Percentiles rank a stretch among this genome's conserved stretches.
Evolutionary conservation across 176 grass and related monocot species (phyloP).

Genomic region (Aegilops speltoides): DNA sequence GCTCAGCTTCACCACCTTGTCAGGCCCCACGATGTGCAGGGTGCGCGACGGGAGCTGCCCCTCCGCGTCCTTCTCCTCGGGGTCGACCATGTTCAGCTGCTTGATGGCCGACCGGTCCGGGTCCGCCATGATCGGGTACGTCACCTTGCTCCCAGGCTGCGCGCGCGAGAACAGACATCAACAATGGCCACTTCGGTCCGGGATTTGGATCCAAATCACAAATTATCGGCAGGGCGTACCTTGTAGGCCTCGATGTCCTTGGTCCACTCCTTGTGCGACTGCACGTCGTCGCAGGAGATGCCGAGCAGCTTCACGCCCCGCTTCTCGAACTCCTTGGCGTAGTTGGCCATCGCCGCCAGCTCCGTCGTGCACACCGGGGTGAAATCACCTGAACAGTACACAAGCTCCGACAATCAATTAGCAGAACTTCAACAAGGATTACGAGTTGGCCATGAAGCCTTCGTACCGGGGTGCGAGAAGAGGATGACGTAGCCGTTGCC

Average conservation of each 20-base stretch:
- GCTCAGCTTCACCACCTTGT: slow-evolving; percentile 81
- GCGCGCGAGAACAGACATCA: not conserved
- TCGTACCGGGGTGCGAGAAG: slow-evolving; percentile 88
- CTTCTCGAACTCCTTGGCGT: slow-evolving; percentile 72
- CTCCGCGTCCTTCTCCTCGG: slow-evolving; percentile 61
- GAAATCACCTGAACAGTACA: slow-evolving; percentile 51
- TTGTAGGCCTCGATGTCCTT: slow-evolving; percentile 92
- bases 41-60: slow-evolving; percentile 62
- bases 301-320: slow-evolving; percentile 81
- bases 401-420: not conserved
- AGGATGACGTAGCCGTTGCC: slow-evolving; percentile 59
- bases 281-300: slow-evolving; percentile 74
- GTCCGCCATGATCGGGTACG: slow-evolving; percentile 76
- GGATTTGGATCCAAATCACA: no score
- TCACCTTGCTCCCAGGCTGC: slow-evolving; percentile 43
- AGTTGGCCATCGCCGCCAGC: slow-evolving; percentile 70
- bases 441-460: not conserved
- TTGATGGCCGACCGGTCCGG: slow-evolving; percentile 47
- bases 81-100: slow-evolving; percentile 91
- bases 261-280: slow-evolving; percentile 83
- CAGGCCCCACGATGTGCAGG: slow-evolving; percentile 70
- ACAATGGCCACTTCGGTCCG: no score
- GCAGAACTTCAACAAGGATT: not conserved
- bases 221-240: slow-evolving; percentile 24
- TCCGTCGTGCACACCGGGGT: slow-evolving; percentile 96